A percentile compares a stretch with the other conserved stretches of the same genome.
These are phyloP conservation scores for Cryptosporidium baileyi DNA, from an alignment of 169 alveolate species.

Conservation along the genomic window DNA sequence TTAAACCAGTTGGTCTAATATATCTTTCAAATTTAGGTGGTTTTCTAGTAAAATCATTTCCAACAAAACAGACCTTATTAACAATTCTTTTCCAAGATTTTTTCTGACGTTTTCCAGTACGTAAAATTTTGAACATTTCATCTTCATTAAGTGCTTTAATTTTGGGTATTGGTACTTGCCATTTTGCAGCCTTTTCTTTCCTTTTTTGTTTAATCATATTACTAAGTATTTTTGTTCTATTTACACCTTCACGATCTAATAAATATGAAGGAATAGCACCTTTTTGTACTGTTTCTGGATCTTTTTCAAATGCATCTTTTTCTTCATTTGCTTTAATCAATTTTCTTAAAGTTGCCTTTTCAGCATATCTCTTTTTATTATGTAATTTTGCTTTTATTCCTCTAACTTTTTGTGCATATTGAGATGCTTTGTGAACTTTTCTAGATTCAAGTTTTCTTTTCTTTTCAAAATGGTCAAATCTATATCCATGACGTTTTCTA, in stretches of 20 bases:
- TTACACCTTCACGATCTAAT: slow-evolving; percentile 95
- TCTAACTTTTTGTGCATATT: slow-evolving; percentile 91
- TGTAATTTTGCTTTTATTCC: slow-evolving; percentile 97
- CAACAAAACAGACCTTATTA: slow-evolving; percentile 96
- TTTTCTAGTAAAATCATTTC: slow-evolving; percentile 97
- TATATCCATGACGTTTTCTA: slow-evolving; percentile 93
- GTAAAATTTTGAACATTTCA: slow-evolving; percentile 91
- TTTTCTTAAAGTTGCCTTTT: slow-evolving; percentile 96
- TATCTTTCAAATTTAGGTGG: slow-evolving; percentile 98
- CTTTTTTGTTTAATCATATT: slow-evolving; percentile 98
- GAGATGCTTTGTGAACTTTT: slow-evolving; percentile 89
- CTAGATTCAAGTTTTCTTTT: slow-evolving; percentile 94
- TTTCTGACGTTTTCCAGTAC: slow-evolving; percentile 94
- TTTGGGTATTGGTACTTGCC: slow-evolving; percentile 99
- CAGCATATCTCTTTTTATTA: slow-evolving; percentile 95
- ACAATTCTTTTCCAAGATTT: slow-evolving; percentile 98
- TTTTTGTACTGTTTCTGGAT: slow-evolving; percentile 85
- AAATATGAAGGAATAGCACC: slow-evolving; percentile 99
- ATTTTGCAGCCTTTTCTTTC: slow-evolving; percentile 99
- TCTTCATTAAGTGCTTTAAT: slow-evolving; percentile 91
- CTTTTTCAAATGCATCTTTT: slow-evolving; percentile 89
- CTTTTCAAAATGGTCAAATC: slow-evolving; percentile 92
- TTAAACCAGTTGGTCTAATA: slow-evolving; percentile 97
- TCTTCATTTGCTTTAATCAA: slow-evolving; percentile 90
- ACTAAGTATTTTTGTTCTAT: slow-evolving; percentile 91